Base-by-base conservation (phyloP, 768 basidiomycete genomes). In the Mycena leptocephala region DNA sequence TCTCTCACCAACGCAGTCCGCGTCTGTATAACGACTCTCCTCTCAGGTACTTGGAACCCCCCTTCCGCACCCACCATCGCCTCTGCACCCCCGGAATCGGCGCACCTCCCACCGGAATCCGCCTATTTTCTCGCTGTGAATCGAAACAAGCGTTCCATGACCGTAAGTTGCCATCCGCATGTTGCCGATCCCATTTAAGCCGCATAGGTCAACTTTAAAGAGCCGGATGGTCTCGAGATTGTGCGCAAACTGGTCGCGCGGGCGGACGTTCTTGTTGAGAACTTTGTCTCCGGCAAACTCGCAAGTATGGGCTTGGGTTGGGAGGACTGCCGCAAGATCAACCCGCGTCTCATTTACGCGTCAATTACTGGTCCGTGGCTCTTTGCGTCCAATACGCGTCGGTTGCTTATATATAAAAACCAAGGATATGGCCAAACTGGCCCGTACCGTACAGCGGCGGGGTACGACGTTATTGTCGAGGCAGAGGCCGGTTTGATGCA, bases 401-500 rank as follows among this genome's bases (percentile, higher is more conserved):
- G 26, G 53, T 26, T 39, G 26, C 32, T 58, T n/a, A 48, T n/a
- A n/a, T n/a, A 37, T 71, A 41, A 5, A 59, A 1, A 26, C 24
- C 24, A 93, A n/a, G 95, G 94, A 20, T 95, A 95, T 78, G 94
- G 94, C 1, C 97, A 98, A 80, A 97, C 95, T 0, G 97, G 97
- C 2, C 97, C 97, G 11, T 98, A 93, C 80, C 88, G 94, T 65
- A 87, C 91, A 67, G 91, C 93, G 24, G 94, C 97, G 22, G 97
- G 97, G 18, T 98, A 97, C 83, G 96, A 97, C 82, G 97, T 97
- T 30, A 85, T 93, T 30, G 93, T 95, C 32, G 95, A 97, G 82
- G 97, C 93, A 3, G 97, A 98, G 84, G 96, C 97, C 39, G 98
- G 97, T 13, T 86, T 98, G 64, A 97, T 97, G 96, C 96, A 97